phyloP scores from a whole-genome alignment of 2,329 filamentous ascomycete genomes.

The Botryotinia calthae region DNA sequence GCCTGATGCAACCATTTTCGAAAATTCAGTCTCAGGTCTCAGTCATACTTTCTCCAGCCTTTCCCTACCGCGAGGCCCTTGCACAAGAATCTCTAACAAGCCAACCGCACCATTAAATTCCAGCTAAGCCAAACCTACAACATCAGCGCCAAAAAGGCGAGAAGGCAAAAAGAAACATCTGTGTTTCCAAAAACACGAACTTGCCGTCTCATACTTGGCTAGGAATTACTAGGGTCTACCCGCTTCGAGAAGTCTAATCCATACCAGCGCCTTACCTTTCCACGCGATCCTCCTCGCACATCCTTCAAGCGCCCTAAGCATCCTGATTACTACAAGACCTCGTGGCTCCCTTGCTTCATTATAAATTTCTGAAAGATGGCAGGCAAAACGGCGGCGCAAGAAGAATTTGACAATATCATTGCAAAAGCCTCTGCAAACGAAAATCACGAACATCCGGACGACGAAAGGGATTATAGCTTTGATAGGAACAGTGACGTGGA shows the following conservation, averaged over 20 bases:
- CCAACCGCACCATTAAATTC: background rate
- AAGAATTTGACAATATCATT: constrained; percentile 64
- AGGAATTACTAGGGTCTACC: background rate
- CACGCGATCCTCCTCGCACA: constrained; percentile 16
- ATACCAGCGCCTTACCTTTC: constrained; percentile 9
- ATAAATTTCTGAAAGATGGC: constrained; percentile 30
- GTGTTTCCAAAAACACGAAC: background rate
- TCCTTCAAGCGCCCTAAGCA: constrained; percentile 10
- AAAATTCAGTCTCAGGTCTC: background rate
- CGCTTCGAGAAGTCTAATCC: constrained; percentile 4
- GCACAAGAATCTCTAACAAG: constrained; percentile 16
- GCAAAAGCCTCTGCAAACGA: constrained; percentile 49
- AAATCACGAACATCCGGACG: constrained; percentile 47
- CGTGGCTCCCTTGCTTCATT: constrained; percentile 24
- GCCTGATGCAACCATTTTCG: constrained; percentile 8
- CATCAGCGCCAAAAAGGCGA: background rate
- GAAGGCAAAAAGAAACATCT: background rate
- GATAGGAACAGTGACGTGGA: constrained; percentile 55
- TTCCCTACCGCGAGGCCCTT: constrained; percentile 11
- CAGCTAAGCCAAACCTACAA: constrained; percentile 5
- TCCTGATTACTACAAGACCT: constrained; percentile 25
- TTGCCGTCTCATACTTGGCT: background rate
- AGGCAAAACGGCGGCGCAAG: constrained; percentile 56
- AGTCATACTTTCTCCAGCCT: background rate
- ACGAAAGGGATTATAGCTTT: constrained; percentile 54